Evolutionary conservation across 2,329 filamentous ascomycete genomes (phyloP), one percentile per base, ranked within the genome.

Genomic region (Aspergillus melleus): DNA sequence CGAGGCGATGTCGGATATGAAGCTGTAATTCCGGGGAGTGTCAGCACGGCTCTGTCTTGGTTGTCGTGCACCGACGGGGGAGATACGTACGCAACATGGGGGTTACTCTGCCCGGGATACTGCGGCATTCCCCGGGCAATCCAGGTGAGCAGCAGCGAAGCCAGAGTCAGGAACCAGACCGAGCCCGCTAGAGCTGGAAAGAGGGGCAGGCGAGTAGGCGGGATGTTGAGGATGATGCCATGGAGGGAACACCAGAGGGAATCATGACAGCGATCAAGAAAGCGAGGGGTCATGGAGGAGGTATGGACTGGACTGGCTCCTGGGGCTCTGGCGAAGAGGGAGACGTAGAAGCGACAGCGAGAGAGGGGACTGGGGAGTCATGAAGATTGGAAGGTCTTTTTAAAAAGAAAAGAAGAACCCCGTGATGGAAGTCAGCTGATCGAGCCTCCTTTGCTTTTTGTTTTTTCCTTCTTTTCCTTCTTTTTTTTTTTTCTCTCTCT

Each of bases 1-100:
- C 9, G 66, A 65, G 2, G 66, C 66, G 11, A 68, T 66, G 30
- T 68, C 66, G 10, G 66, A 68, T 26, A 68, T 66, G 50, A 68
- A 68, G 24, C 65, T 67, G 36, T 14, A 42, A 6, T 16, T 19
- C 36, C 49, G n/a, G 8, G 32, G 8, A 11, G 16, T 2, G 22
- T 42, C 36, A 42, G 36, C 36, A n/a, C 16, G 4, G 9, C 36
- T n/a, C 36, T 6, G 16, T 14, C 36, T 24, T 47, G 44, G 11
- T 11, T 22, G 9, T 46, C n/a, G 42, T 19, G 16, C 32, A 29
- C 19, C 19, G 10, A 4, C 2, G 6, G 52, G 19, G 19, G 52
- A 22, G 9, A 11, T 14, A 59, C 64, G 42, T 53, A 66, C 61
- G 64, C 61, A 32, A 65, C 44, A 54, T 61, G 47, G 6, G 59